Conservation (phyloP, 495 filamentous ascomycete genomes). For the Pseudevernia furfuracea region DNA sequence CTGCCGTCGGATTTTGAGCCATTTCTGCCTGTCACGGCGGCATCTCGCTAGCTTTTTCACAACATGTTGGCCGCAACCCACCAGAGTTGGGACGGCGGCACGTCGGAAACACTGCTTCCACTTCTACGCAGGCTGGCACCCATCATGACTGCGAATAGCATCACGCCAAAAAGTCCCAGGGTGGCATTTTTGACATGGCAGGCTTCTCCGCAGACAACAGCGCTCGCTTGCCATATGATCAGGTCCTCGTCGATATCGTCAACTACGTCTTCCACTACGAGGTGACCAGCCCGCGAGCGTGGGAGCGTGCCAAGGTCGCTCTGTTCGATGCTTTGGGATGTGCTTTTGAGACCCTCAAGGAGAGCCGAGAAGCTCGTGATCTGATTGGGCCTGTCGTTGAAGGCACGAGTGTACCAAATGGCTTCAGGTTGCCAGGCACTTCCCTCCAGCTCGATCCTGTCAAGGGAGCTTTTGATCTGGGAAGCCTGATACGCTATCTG, state of each 20-base stretch:
- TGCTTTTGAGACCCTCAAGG: slow-evolving; percentile 32
- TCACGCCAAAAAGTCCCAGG: too few relatives aligned
- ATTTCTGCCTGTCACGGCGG: too few relatives aligned
- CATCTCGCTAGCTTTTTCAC: too few relatives aligned
- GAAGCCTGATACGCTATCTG: slow-evolving; percentile 38
- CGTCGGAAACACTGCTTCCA: too few relatives aligned
- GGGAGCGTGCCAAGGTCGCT: slow-evolving; percentile 27
- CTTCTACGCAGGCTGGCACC: too few relatives aligned
- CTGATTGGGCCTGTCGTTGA: slow-evolving; percentile 29
- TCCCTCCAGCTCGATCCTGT: slow-evolving; percentile 31
- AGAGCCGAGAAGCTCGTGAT: slow-evolving; percentile 22
- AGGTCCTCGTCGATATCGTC: slow-evolving; percentile 28
- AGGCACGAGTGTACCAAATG: slow-evolving; percentile 27
- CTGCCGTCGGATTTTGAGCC: too few relatives aligned
- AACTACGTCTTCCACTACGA: slow-evolving; percentile 29
- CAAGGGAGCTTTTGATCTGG: slow-evolving; percentile 38
- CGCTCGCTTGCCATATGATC: slow-evolving; percentile 16
- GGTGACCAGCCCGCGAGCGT: slow-evolving; percentile 19
- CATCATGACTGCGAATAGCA: too few relatives aligned
- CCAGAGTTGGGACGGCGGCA: too few relatives aligned
- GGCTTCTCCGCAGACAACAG: slow-evolving; percentile 1
- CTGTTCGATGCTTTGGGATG: slow-evolving; percentile 37
- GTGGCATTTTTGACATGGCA: too few relatives aligned
- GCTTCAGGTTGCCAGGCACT: slow-evolving; percentile 39
- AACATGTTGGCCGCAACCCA: too few relatives aligned